A percentile compares a stretch with the other conserved stretches of the same genome.
Conservation (phyloP, 345 rosid genomes). For the Eucalyptus dawsonii region DNA sequence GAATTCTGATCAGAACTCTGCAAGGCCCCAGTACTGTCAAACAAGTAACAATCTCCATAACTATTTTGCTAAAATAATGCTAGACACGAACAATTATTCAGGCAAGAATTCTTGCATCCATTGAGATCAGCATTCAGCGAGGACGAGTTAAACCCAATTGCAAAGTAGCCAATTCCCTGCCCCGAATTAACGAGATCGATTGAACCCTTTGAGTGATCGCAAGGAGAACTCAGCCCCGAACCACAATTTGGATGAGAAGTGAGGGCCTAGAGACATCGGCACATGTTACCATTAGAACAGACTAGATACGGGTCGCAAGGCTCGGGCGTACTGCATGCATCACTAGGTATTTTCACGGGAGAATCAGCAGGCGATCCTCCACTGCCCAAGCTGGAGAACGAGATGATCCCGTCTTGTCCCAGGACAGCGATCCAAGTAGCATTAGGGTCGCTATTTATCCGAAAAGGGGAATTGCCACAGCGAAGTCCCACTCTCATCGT, state of each 20-base stretch:
- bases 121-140: conserved; percentile 35
- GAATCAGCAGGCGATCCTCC: conserved; percentile 9
- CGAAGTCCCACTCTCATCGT: conserved; percentile 26
- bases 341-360: conserved; percentile 36
- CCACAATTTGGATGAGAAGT: conserved; percentile 20
- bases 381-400: conserved; percentile 38
- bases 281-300: conserved; percentile 38
- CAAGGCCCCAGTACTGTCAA: conserved; percentile 57
- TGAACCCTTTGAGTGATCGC: conserved; percentile 18
- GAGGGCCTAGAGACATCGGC: conserved; percentile 51
- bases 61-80: conserved; percentile 64
- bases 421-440: conserved; percentile 69
- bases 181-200: conserved; percentile 42
- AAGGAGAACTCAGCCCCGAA: conserved; percentile 41
- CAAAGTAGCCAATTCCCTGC: conserved; percentile 43
- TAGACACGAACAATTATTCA: conserved; percentile 61
- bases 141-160: conserved; percentile 26
- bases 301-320: conserved; percentile 43
- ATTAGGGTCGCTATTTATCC: conserved; percentile 15
- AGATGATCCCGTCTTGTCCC: conserved; percentile 45
- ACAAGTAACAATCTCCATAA: conserved; percentile 56
- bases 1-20: conserved; percentile 12
- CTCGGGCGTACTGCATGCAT: conserved; percentile 55
- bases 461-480: conserved; percentile 42
- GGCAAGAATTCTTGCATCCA: conserved; percentile 58